These are phyloP conservation scores for Ceratocystis harringtonii DNA, from an alignment of 2,329 filamentous ascomycete genomes.

Conservation along the genomic window DNA sequence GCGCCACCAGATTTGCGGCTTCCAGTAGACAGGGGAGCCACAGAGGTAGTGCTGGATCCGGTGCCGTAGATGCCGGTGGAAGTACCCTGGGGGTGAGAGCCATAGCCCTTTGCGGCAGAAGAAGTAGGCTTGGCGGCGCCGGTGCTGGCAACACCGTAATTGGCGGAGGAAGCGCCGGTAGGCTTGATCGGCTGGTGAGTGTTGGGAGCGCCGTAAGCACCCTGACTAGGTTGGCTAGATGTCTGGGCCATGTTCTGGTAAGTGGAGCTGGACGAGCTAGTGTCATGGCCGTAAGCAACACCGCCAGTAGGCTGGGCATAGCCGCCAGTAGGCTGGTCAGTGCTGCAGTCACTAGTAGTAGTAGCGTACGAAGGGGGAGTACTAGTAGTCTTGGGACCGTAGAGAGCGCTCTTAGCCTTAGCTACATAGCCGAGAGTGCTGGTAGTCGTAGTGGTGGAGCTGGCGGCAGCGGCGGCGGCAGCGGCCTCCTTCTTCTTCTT, in stretches of 20 bases:
- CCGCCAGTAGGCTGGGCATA: not conserved
- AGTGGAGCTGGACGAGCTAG: conserved; percentile 1
- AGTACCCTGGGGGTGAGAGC: not conserved
- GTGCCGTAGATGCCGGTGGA: not conserved
- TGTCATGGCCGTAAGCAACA: not conserved
- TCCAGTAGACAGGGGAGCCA: not conserved
- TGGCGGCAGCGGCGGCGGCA: not conserved
- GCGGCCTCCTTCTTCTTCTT: conserved; percentile 1
- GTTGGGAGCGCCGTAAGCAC: not conserved
- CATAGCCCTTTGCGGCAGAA: not conserved
- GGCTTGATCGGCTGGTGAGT: not conserved
- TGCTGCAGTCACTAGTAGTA: not conserved
- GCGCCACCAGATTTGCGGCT: not conserved
- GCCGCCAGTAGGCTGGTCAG: not conserved
- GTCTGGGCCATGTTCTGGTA: not conserved
- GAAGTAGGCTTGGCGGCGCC: not conserved
- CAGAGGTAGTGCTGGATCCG: not conserved
- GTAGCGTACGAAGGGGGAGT: not conserved
- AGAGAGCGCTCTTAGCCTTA: not conserved
- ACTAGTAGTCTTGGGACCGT: not conserved
- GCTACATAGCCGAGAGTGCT: too few relatives aligned
- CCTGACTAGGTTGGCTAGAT: not conserved
- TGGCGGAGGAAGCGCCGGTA: not conserved
- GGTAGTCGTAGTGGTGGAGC: not conserved
- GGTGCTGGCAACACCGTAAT: not conserved